Evolutionary conservation across 2,329 filamentous ascomycete species (phyloP).

Genomic region (Fusarium zealandicum): DNA sequence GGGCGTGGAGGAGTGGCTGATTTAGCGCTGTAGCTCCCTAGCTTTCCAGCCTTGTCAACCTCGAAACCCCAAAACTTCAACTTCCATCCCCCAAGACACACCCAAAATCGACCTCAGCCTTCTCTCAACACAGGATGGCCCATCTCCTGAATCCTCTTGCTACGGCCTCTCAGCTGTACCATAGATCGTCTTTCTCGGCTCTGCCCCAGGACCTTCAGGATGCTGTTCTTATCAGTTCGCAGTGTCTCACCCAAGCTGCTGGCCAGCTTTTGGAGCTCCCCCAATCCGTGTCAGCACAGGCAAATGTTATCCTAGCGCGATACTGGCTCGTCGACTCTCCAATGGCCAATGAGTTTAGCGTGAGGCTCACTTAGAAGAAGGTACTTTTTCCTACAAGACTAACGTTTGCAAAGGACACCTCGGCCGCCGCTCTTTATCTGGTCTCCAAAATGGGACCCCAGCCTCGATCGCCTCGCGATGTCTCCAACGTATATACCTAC

Average conservation of each 20-base stretch:
- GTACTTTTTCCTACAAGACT: background rate
- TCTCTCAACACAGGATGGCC: slow-evolving; percentile 53
- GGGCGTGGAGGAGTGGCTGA: background rate
- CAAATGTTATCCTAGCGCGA: slow-evolving; percentile 80
- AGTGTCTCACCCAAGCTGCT: slow-evolving; percentile 78
- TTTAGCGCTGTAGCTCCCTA: background rate
- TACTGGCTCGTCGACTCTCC: slow-evolving; percentile 73
- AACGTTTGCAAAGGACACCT: slow-evolving; percentile 68
- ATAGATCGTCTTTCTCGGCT: slow-evolving; percentile 61
- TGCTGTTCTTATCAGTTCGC: slow-evolving; percentile 73
- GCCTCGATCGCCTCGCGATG: slow-evolving; percentile 77
- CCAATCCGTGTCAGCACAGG: slow-evolving; percentile 85
- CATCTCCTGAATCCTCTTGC: slow-evolving; percentile 76
- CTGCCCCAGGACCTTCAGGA: slow-evolving; percentile 75
- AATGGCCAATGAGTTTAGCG: slow-evolving; percentile 66
- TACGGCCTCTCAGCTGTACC: slow-evolving; percentile 72
- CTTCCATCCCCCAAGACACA: background rate
- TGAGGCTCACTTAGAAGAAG: slow-evolving; percentile 39
- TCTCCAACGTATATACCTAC: slow-evolving; percentile 86
- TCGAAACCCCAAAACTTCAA: slow-evolving; percentile 5
- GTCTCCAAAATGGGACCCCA: slow-evolving; percentile 81
- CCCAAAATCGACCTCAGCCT: background rate
- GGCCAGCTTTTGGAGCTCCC: slow-evolving; percentile 83
- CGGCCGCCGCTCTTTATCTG: slow-evolving; percentile 82
- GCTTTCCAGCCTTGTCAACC: slow-evolving; percentile 32